Evolutionary conservation across 2,329 filamentous ascomycete genomes (phyloP).

Genomic region (Arthrocladium fulminans): DNA sequence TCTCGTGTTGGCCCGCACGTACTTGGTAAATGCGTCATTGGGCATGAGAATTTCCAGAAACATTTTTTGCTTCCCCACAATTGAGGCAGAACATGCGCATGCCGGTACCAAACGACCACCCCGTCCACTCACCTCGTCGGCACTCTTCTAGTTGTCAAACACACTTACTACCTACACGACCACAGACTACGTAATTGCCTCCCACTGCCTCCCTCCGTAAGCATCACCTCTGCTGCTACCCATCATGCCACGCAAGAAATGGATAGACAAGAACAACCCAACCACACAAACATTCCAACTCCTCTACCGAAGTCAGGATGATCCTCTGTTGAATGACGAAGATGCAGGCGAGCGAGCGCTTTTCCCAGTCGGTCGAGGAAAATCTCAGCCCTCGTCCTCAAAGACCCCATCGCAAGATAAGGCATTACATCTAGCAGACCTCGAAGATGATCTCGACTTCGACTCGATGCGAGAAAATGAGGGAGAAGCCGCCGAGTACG

Average conservation of each 20-base stretch:
- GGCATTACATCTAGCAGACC: conserved; percentile 55
- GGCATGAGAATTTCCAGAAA: background rate
- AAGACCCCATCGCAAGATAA: conserved; percentile 41
- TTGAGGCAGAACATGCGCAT: background rate
- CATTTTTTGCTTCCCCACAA: background rate
- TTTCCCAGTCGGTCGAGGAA: conserved; percentile 47
- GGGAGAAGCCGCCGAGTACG: conserved; percentile 89
- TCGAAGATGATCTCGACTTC: conserved; percentile 64
- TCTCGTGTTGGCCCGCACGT: too few relatives aligned
- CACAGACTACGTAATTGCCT: too few relatives aligned
- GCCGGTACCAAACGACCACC: too few relatives aligned
- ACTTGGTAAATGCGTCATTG: background rate
- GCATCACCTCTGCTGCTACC: background rate
- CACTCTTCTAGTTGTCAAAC: background rate
- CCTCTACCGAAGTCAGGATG: conserved; percentile 92
- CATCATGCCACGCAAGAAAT: conserved; percentile 52
- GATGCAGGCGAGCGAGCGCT: conserved; percentile 84
- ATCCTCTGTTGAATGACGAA: conserved; percentile 90
- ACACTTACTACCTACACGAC: too few relatives aligned
- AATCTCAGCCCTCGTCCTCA: conserved; percentile 27
- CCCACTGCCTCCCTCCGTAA: background rate
- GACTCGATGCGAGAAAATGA: conserved; percentile 72
- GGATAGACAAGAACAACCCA: conserved; percentile 75
- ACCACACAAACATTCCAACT: conserved; percentile 80
- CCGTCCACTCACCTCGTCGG: background rate